Base-by-base conservation (phyloP, 352 stramenopile species). In the Globisporangium spiculum region DNA sequence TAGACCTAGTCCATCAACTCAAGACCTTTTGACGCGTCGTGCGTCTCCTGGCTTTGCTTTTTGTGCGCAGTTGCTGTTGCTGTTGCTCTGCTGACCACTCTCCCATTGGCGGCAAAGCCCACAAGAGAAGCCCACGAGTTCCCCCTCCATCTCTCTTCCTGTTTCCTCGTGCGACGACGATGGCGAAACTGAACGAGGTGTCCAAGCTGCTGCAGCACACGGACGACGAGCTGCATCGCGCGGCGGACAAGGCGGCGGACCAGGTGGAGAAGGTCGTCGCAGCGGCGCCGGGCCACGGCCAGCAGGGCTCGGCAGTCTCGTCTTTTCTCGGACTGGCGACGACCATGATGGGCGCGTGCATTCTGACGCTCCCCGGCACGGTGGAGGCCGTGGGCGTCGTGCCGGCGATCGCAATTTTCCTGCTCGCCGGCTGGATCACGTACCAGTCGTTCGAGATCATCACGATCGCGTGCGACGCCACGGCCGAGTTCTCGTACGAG, bases 281-380 rank as follows among this genome's bases (percentile, higher is more conserved):
- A 8, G 22, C 32, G 9, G 54, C 38, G 24, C 76, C 72, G 0
- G 71, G 64, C 38, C 77, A 79, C 68, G 78, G 72, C 2, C 76
- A 86, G 65, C 71, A 85, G 52, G 83, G 85, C 30, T 91, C 81
- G 26, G 78, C 83, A 26, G 67, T 92, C 36, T 93, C 85, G 71
- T 88, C 84, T 4, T 95, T 88, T 63, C 74, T 95, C 50, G 87
- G 85, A 0, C 76, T 95, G 20, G 86, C 86, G 44, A 91, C 85
- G 30, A 95, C 87, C 54, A 95, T 95, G 87, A 93, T 88, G 68
- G 85, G 85, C 18, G 82, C 87, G n/a, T 88, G 79, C 61, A 88
- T 95, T 53, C 77, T 95, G 65, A 86, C 84, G 50, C 75, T 95
- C 18, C 87, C 85, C 0, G 79, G 85, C 63, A 83, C 88, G 16